phyloP scores from a whole-genome alignment of 495 filamentous ascomycete species.

The Aspergillus taichungensis region DNA sequence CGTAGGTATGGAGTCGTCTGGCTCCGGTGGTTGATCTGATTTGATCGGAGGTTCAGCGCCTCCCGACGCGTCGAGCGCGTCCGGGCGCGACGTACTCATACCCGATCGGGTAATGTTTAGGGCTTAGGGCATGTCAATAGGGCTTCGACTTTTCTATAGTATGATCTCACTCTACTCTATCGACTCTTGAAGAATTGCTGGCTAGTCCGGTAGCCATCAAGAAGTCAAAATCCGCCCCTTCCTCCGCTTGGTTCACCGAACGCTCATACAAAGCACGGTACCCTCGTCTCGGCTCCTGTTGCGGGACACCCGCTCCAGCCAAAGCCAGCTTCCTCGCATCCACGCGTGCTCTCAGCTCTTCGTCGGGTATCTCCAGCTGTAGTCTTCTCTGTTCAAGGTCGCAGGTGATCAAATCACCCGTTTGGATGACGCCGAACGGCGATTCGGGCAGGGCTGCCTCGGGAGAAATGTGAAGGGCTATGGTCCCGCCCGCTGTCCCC shows the following conservation, averaged over 20 bases:
- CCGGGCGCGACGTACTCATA: slow-evolving; percentile 10
- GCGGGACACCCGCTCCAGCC: slow-evolving; percentile 20
- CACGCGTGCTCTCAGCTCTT: slow-evolving; percentile 35
- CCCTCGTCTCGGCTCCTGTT: slow-evolving; percentile 39
- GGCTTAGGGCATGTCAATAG: slow-evolving; percentile 34
- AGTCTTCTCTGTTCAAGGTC: slow-evolving; percentile 41
- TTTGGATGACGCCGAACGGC: slow-evolving; percentile 51
- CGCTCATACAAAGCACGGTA: slow-evolving; percentile 59
- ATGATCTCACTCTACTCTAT: neutral
- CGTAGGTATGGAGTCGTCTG: too few relatives aligned
- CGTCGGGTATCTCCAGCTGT: slow-evolving; percentile 39
- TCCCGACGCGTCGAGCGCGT: slow-evolving; percentile 1
- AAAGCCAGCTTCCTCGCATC: slow-evolving; percentile 19
- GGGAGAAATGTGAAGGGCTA: slow-evolving; percentile 57
- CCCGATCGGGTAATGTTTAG: slow-evolving; percentile 20
- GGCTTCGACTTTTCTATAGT: neutral
- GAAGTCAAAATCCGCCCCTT: slow-evolving; percentile 59
- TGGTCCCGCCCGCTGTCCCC: slow-evolving; percentile 59
- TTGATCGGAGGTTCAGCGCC: too few relatives aligned
- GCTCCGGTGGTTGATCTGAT: too few relatives aligned
- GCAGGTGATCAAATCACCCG: slow-evolving; percentile 48
- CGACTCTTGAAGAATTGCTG: neutral
- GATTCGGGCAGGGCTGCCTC: slow-evolving; percentile 48
- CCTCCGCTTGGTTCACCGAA: slow-evolving; percentile 54
- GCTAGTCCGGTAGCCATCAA: slow-evolving; percentile 36